Evolutionary conservation across 2,329 filamentous ascomycete genomes (phyloP), one percentile per base, ranked within the genome.

Genomic region (Teratosphaeria viscida): DNA sequence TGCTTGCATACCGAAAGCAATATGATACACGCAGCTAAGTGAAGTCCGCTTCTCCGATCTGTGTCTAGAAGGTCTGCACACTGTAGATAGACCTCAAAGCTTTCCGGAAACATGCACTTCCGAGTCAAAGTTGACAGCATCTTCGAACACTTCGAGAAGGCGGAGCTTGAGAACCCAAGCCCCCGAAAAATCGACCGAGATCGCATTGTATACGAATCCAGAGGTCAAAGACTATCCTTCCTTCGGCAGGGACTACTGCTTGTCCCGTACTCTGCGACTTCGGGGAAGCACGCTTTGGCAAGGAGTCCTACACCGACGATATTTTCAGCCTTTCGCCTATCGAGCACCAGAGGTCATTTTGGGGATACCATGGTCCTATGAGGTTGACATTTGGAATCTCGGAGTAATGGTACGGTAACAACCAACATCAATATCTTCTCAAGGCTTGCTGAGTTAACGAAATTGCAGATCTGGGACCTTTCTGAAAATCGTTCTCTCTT

Each of bases 21-120:
- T 32, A 47, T 70, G 11, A 62, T 68, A 8, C 68, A 71, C 55
- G 65, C 64, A 23, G 68, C 65, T 67, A 61, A 19, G 59, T 34
- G 34, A 39, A 14, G n/a, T 32, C 23, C 29, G 49, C 11, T 34
- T 52, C 14, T 19, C 5, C 49, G 35, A 32, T 34, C 19, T 27
- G 32, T 27, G 43, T 47, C 43, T 19, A 16, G 29, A 29, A 57
- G n/a, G 26, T 29, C 16, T n/a, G 14, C 16, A 8, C 29, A 27
- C 29, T 54, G 56, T 19, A 27, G 35, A 39, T 37, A 58, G 57
- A 59, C 35, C 2, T 59, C 23, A 56, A 32, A 10, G 37, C 43
- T 19, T n/a, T n/a, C n/a, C n/a, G 16, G 27, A 37, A 59, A 59
- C 54, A 56, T 56, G 34, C 43, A 56, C 12, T 52, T 59, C 53